Conservation (phyloP, 495 filamentous ascomycete species). For the Penicillium chermesinum region DNA sequence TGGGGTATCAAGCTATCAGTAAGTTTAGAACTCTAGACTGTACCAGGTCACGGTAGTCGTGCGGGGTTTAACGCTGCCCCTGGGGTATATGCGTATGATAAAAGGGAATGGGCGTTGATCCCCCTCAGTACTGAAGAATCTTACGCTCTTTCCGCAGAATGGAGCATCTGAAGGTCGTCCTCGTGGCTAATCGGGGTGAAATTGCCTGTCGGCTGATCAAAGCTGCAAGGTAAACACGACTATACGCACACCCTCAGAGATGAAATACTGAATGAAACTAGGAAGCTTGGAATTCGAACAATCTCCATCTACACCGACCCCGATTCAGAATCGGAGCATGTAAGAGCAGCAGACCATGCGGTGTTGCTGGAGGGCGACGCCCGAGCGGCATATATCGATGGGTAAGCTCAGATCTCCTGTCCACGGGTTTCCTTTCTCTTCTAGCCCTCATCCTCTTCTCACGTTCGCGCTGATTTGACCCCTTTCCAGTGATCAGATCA, state of each 20-base stretch:
- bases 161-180: conserved; percentile 34
- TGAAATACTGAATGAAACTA: conserved; percentile 9
- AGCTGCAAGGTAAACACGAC: conserved; percentile 24
- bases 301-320: conserved; percentile 52
- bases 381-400: conserved; percentile 44
- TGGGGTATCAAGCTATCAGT: too few relatives aligned
- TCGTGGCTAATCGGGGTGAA: conserved; percentile 53
- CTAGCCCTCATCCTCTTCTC: too few relatives aligned
- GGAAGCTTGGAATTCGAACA: conserved; percentile 37
- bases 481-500: conserved; percentile 39
- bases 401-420: conserved; percentile 17
- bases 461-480: neutral
- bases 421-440: too few relatives aligned
- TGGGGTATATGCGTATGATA: too few relatives aligned
- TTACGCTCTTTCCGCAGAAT: conserved; percentile 14
- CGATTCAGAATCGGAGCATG: conserved; percentile 52
- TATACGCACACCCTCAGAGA: neutral
- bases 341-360: conserved; percentile 46
- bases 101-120: neutral
- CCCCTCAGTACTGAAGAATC: neutral
- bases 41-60: too few relatives aligned
- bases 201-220: conserved; percentile 48
- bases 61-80: too few relatives aligned
- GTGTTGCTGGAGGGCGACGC: conserved; percentile 43
- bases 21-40: too few relatives aligned